These are phyloP conservation scores for Helicocarpus griseus DNA, from an alignment of 2,329 filamentous ascomycete genomes.

Conservation along the genomic window DNA sequence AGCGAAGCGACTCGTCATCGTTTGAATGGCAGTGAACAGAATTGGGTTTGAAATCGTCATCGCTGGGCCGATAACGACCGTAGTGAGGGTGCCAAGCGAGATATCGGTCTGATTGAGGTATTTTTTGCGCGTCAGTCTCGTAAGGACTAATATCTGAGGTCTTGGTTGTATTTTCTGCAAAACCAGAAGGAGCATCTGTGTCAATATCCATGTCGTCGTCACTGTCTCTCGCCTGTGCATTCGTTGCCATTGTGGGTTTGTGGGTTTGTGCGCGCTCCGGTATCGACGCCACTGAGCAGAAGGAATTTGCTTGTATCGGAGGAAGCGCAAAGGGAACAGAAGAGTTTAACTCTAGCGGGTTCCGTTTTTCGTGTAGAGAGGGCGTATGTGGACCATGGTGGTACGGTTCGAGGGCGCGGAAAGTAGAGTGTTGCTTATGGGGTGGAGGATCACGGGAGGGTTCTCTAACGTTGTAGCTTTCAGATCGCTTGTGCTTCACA, in stretches of 20 bases:
- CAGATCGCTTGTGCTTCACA: background rate
- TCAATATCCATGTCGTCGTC: conserved; percentile 15
- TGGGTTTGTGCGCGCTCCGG: background rate
- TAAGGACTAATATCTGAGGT: conserved; percentile 20
- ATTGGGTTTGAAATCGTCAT: conserved; percentile 27
- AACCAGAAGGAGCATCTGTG: background rate
- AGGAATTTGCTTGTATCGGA: background rate
- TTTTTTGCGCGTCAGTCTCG: conserved; percentile 23
- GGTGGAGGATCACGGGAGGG: background rate
- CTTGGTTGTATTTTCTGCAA: background rate
- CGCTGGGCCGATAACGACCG: conserved; percentile 25
- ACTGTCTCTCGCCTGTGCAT: conserved; percentile 12
- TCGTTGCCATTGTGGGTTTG: background rate
- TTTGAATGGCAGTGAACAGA: conserved; percentile 24
- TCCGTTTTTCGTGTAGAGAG: background rate
- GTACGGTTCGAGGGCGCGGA: background rate
- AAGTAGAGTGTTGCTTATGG: background rate
- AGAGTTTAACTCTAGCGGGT: background rate
- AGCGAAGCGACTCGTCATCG: conserved; percentile 21
- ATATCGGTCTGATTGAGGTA: conserved; percentile 27
- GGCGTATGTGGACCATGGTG: background rate
- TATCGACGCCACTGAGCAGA: background rate
- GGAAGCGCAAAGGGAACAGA: background rate
- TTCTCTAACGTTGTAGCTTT: background rate
- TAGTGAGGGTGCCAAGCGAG: conserved; percentile 23